phyloP scores from a whole-genome alignment of 73 alveolate genomes.

The Tetrahymena malaccensis region DNA sequence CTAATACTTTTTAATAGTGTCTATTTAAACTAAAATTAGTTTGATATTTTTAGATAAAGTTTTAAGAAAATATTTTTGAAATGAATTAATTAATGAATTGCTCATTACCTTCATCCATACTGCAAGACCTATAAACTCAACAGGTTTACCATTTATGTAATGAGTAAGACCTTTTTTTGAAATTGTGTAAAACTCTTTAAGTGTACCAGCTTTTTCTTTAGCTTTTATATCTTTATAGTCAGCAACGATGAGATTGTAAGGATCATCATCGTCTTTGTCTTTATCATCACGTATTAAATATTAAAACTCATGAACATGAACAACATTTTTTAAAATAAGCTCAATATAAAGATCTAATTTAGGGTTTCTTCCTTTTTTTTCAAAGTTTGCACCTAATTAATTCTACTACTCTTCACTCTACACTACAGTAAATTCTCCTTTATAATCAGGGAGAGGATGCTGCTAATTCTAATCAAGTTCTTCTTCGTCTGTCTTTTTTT shows the following conservation, averaged over 20 bases:
- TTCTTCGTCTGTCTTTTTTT: constrained; percentile 16
- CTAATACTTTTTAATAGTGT: not conserved
- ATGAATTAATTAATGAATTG: not conserved
- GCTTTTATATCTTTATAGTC: constrained; percentile 38
- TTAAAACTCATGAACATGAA: constrained; percentile 29
- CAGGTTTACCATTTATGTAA: constrained; percentile 70
- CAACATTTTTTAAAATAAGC: constrained; percentile 5
- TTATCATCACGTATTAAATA: constrained; percentile 23
- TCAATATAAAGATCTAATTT: constrained; percentile 30
- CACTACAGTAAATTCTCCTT: not conserved
- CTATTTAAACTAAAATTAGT: not conserved
- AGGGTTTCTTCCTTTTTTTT: constrained; percentile 9
- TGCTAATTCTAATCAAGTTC: constrained; percentile 27
- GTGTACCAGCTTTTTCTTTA: constrained; percentile 12
- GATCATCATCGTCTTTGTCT: constrained; percentile 44
- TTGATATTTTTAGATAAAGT: not conserved
- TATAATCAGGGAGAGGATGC: constrained; percentile 1
- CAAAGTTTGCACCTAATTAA: constrained; percentile 4
- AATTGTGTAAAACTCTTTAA: constrained; percentile 57
- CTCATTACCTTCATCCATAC: constrained; percentile 50
- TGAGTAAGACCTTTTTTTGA: constrained; percentile 73
- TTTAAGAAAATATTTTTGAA: not conserved
- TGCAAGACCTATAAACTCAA: constrained; percentile 62
- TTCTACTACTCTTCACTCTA: not conserved
- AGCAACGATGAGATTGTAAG: constrained; percentile 28